Conservation (phyloP, 306 rosid genomes). For the Prunus dulcis region DNA sequence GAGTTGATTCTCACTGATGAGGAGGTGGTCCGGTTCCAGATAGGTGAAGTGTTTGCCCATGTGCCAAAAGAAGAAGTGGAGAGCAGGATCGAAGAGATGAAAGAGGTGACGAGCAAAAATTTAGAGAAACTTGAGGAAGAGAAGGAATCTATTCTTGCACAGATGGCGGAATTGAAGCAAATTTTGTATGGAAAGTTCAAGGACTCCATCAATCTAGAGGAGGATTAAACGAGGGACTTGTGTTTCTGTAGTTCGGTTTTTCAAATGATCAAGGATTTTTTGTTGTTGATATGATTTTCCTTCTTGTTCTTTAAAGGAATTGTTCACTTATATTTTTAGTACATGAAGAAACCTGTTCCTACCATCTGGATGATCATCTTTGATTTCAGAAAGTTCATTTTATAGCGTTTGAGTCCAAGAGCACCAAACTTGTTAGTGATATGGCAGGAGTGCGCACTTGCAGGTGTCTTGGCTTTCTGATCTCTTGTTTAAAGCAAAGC, state of each 20-base stretch:
- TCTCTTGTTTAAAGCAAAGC: too few species aligned
- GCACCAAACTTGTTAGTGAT: too few species aligned
- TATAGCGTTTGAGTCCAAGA: not conserved
- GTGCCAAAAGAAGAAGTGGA: conserved; percentile 87
- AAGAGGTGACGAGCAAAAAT: conserved; percentile 62
- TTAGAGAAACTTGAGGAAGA: conserved; percentile 69
- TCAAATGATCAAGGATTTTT: not conserved
- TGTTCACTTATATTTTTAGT: not conserved
- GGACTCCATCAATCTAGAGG: conserved; percentile 97
- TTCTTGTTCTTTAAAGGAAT: not conserved
- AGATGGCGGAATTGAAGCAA: conserved; percentile 80
- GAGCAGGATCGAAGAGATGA: conserved; percentile 70
- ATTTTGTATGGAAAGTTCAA: conserved; percentile 85
- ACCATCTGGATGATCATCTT: not conserved
- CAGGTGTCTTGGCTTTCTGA: too few species aligned
- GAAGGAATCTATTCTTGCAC: conserved; percentile 63
- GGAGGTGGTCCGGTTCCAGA: conserved; percentile 79
- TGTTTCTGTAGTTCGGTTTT: not conserved
- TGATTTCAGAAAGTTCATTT: not conserved
- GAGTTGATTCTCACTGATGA: conserved; percentile 94
- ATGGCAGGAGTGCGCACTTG: too few species aligned
- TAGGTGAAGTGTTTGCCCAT: conserved; percentile 91
- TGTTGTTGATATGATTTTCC: not conserved
- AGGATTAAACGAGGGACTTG: conserved; percentile 43
- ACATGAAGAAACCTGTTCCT: not conserved